Conservation (phyloP, 768 basidiomycete genomes). For the Lactarius akahatsu region DNA sequence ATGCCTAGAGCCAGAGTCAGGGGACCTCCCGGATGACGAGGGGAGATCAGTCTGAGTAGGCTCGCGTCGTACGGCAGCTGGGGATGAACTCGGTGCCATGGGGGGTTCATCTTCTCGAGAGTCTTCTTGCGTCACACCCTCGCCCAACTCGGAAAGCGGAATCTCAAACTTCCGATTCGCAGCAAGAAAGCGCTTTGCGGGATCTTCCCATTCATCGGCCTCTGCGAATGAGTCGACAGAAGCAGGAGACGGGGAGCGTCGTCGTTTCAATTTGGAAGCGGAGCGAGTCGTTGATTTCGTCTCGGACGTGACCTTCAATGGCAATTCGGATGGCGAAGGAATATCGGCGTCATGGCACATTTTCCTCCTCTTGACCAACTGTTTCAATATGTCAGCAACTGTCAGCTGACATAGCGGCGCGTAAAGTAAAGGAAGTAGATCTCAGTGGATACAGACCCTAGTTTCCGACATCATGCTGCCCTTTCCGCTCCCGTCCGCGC, state of each 20-base stretch:
- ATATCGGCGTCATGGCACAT: neutral
- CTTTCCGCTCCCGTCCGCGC: neutral
- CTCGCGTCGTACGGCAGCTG: neutral
- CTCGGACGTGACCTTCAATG: neutral
- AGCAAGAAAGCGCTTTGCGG: conserved; percentile 29
- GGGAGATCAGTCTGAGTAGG: conserved; percentile 13
- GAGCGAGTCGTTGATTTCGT: conserved; percentile 7
- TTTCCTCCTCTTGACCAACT: conserved; percentile 21
- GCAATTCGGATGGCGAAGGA: neutral
- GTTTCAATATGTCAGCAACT: conserved; percentile 6
- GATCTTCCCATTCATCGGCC: conserved; percentile 21
- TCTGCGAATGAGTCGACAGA: conserved; percentile 21
- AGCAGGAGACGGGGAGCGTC: conserved; percentile 18
- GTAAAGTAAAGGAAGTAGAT: neutral
- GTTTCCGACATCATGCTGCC: neutral
- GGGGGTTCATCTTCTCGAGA: conserved; percentile 19
- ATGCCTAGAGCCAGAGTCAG: neutral
- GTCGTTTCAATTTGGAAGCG: conserved; percentile 16
- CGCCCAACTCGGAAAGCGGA: conserved; percentile 58
- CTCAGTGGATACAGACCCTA: conserved; percentile 9
- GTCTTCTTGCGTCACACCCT: conserved; percentile 31
- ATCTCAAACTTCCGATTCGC: conserved; percentile 39
- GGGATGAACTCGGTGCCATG: conserved; percentile 3
- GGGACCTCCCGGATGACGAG: neutral
- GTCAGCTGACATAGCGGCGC: neutral